These are phyloP conservation scores for Musa itinerans DNA, from an alignment of 176 grass and related monocot genomes.

Conservation along the genomic window DNA sequence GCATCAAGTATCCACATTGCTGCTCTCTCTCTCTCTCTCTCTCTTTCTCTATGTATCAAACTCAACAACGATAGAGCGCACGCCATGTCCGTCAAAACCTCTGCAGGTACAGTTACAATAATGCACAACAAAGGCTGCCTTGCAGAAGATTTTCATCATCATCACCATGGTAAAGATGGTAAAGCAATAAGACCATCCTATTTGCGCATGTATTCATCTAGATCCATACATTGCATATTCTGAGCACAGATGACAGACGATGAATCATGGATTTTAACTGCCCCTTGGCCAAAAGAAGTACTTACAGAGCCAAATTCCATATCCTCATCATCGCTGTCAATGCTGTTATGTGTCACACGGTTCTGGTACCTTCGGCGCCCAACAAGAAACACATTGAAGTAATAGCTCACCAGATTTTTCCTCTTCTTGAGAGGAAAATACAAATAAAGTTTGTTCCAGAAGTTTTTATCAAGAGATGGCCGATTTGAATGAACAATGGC, in stretches of 20 bases:
- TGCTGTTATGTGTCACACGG: slow-evolving; percentile 40
- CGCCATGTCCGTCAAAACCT: background rate
- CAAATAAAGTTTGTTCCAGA: slow-evolving; percentile 38
- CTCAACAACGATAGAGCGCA: background rate
- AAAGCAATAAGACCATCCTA: background rate
- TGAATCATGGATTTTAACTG: slow-evolving; percentile 37
- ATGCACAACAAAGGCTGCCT: background rate
- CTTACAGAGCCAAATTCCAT: slow-evolving; percentile 47
- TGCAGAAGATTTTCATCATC: background rate
- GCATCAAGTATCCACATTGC: background rate
- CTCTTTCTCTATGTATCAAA: background rate
- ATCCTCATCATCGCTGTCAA: slow-evolving; percentile 86
- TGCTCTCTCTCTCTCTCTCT: background rate
- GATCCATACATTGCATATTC: slow-evolving; percentile 58
- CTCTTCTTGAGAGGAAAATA: slow-evolving; percentile 37
- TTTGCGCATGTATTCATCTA: slow-evolving; percentile 38
- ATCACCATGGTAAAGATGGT: background rate
- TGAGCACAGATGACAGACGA: slow-evolving; percentile 32
- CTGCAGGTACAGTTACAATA: background rate
- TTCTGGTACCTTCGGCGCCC: slow-evolving; percentile 71
- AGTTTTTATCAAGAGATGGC: slow-evolving; percentile 33
- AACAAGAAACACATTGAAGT: slow-evolving; percentile 82
- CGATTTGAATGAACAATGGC: slow-evolving; percentile 28
- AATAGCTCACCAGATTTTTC: slow-evolving; percentile 70
- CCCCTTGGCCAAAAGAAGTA: slow-evolving; percentile 38